Percentiles rank a stretch among this genome's conserved stretches.
Evolutionary conservation across 2,329 filamentous ascomycete genomes (phyloP).

Genomic region (Penicillium sp.): DNA sequence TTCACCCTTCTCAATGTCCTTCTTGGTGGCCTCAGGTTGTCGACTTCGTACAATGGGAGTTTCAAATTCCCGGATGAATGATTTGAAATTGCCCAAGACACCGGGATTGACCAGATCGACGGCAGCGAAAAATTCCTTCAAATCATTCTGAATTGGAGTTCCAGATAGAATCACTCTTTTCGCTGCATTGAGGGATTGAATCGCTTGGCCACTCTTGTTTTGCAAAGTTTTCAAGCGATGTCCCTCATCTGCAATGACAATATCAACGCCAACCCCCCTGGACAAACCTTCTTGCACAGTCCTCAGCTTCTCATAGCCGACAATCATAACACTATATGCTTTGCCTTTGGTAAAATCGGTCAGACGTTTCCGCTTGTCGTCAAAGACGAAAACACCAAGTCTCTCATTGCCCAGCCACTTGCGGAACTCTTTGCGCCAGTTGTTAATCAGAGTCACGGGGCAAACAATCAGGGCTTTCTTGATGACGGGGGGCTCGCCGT

Average conservation of each 20-base stretch:
- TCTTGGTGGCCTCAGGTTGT: constrained; percentile 56
- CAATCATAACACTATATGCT: constrained; percentile 65
- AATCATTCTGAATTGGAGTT: constrained; percentile 63
- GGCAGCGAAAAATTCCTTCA: constrained; percentile 62
- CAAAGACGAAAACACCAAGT: constrained; percentile 62
- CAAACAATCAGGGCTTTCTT: constrained; percentile 69
- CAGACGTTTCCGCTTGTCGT: constrained; percentile 54
- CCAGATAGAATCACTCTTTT: constrained; percentile 59
- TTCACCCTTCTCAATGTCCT: constrained; percentile 60
- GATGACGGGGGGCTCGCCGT: constrained; percentile 54
- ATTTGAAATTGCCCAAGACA: constrained; percentile 55
- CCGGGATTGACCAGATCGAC: constrained; percentile 66
- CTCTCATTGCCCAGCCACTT: constrained; percentile 69
- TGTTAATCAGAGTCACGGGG: constrained; percentile 64
- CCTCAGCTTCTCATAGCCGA: constrained; percentile 65
- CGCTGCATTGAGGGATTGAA: constrained; percentile 57
- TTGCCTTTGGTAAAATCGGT: constrained; percentile 64
- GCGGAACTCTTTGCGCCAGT: constrained; percentile 66
- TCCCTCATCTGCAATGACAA: constrained; percentile 64
- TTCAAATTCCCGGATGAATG: constrained; percentile 61
- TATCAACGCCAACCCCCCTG: constrained; percentile 59
- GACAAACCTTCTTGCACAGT: constrained; percentile 60
- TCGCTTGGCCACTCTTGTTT: constrained; percentile 62
- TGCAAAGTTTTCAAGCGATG: constrained; percentile 63
- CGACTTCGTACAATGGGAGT: constrained; percentile 57